phyloP scores from a whole-genome alignment of 2,329 filamentous ascomycete species.

The Ceratocystis alfenasii region DNA sequence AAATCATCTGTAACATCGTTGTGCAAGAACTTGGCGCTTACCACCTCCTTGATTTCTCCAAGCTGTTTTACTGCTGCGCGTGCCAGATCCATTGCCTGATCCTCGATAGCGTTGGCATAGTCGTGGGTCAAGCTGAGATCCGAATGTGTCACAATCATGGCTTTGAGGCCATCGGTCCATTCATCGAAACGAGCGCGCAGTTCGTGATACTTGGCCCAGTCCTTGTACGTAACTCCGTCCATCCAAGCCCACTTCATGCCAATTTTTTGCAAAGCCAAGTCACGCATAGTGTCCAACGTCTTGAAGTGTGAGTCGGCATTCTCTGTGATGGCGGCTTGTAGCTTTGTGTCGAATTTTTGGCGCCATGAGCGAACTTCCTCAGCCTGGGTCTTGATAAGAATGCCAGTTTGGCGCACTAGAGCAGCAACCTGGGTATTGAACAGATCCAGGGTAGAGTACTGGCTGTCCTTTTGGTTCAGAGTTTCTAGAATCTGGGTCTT shows the following conservation, averaged over 20 bases:
- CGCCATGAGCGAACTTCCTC: conserved; percentile 69
- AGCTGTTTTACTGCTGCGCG: conserved; percentile 71
- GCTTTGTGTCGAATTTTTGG: conserved; percentile 56
- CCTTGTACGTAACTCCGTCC: conserved; percentile 89
- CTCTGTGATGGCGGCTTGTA: conserved; percentile 54
- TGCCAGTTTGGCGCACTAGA: conserved; percentile 52
- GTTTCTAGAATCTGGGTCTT: conserved; percentile 48
- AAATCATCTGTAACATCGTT: conserved; percentile 69
- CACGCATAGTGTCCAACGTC: conserved; percentile 70
- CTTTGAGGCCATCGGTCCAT: conserved; percentile 73
- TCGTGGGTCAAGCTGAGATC: conserved; percentile 56
- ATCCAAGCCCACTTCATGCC: conserved; percentile 94
- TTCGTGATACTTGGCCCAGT: conserved; percentile 91
- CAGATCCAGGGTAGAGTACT: conserved; percentile 32
- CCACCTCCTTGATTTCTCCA: conserved; percentile 67
- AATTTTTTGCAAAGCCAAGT: conserved; percentile 78
- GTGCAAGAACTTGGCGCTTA: conserved; percentile 68
- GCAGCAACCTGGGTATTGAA: conserved; percentile 36
- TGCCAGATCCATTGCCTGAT: conserved; percentile 67
- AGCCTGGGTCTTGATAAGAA: conserved; percentile 63
- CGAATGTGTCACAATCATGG: conserved; percentile 61
- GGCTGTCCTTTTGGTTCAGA: conserved; percentile 44
- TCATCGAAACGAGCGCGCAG: conserved; percentile 70
- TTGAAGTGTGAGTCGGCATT: conserved; percentile 71
- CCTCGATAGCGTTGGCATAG: conserved; percentile 57